Base-by-base conservation (phyloP, 23 red algal genomes). In the Gracilaria caudata region DNA sequence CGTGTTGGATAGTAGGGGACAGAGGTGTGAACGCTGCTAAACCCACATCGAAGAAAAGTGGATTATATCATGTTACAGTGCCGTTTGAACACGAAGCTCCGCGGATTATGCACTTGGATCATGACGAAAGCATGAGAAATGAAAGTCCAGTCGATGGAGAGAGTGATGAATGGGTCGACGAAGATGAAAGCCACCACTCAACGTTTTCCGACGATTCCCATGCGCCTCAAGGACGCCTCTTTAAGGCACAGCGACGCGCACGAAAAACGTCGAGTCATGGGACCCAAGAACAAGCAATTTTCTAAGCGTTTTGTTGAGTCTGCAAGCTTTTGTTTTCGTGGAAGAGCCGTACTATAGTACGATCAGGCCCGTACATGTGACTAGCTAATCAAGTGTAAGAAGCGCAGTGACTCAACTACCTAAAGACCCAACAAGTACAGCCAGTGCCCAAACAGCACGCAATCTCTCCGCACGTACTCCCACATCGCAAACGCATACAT, bases 271-370 rank as follows among this genome's bases (percentile, higher is more conserved):
- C 36, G 92, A 94, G 64, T 73, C 64, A 3, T 94, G 92, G 92
- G 64, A 94, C 60, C 59, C 83, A 23, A 80, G 77, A 77, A 94
- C 66, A 25, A 86, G 81, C 59, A 94, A 94, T 59, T 64, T 94
- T 45, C 56, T 94, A 28, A 44, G 92, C 16, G 83, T 94, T 7
- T 86, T 94, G 59, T 61, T 94, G 39, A 86, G 81, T 53, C 36
- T 94, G 21, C 92, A 94, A 71, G 92, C 81, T 4, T 49, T 94
- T 23, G 92, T 94, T 13, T 87, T 94, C 73, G 83, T 83, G 28
- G 92, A 86, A 64, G 78, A 94, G 83, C 92, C 92, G 7, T 94
- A 94, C 65, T 94, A 80, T 36, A 94, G n/a, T n/a, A n/a, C n/a
- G n/a, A n/a, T n/a, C n/a, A n/a, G n/a, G n/a, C n/a, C n/a, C n/a